Percentiles rank a stretch among this genome's conserved stretches.
Evolutionary conservation across 495 filamentous ascomycete species (phyloP).

Genomic region (Entonaema liquescens): DNA sequence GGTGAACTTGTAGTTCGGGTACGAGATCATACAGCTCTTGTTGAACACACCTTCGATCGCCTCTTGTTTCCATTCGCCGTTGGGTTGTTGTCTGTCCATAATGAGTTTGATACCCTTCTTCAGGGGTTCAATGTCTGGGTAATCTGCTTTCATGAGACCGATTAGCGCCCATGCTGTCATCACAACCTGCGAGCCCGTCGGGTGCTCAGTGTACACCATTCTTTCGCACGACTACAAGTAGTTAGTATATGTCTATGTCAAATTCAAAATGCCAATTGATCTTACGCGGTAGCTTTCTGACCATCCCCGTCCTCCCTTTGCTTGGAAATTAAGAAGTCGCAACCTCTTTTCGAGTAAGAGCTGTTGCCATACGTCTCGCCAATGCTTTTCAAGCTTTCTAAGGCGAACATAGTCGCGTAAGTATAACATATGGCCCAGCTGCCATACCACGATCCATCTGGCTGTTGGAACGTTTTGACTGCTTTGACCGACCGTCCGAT

Average conservation of each 20-base stretch:
- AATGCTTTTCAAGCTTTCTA: slow-evolving; percentile 82
- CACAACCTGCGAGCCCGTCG: slow-evolving; percentile 78
- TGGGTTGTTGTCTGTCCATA: slow-evolving; percentile 82
- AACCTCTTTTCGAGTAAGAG: slow-evolving; percentile 72
- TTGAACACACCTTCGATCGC: slow-evolving; percentile 98
- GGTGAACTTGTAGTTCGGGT: slow-evolving; percentile 98
- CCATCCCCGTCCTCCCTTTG: slow-evolving; percentile 95
- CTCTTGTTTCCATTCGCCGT: slow-evolving; percentile 96
- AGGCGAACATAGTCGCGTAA: slow-evolving; percentile 94
- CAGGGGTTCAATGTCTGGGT: slow-evolving; percentile 77
- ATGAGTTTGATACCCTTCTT: slow-evolving; percentile 80
- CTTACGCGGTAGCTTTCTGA: slow-evolving; percentile 90
- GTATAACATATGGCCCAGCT: slow-evolving; percentile 98
- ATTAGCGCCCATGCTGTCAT: slow-evolving; percentile 93
- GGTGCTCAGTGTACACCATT: slow-evolving; percentile 60
- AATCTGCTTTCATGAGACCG: slow-evolving; percentile 83
- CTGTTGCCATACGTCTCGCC: slow-evolving; percentile 85
- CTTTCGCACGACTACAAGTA: slow-evolving; percentile 62
- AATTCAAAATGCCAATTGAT: background rate
- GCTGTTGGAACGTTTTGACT: slow-evolving; percentile 80
- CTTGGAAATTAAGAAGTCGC: slow-evolving; percentile 82
- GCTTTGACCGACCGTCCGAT: slow-evolving; percentile 76
- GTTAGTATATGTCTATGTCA: slow-evolving; percentile 12
- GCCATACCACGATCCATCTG: slow-evolving; percentile 93
- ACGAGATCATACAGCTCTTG: slow-evolving; percentile 99